These are phyloP conservation scores for Dichomitus squalens DNA, from an alignment of 1,284 basidiomycete species.

Conservation along the genomic window DNA sequence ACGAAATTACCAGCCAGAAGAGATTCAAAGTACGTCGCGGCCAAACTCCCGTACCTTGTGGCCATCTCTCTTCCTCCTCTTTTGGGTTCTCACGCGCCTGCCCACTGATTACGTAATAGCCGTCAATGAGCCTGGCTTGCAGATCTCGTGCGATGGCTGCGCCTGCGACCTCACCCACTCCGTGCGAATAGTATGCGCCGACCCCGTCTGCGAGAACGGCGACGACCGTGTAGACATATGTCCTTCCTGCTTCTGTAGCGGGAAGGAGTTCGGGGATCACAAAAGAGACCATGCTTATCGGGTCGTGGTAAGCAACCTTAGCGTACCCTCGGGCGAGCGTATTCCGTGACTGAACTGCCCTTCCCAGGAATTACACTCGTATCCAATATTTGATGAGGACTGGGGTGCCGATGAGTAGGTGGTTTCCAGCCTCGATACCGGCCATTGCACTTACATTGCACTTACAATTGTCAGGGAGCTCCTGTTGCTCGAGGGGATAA, in stretches of 20 bases:
- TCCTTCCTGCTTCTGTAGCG: conserved; percentile 88
- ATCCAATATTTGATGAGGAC: conserved; percentile 93
- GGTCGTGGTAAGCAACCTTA: conserved; percentile 70
- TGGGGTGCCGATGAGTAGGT: conserved; percentile 97
- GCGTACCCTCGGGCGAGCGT: not conserved
- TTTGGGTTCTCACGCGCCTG: conserved; percentile 40
- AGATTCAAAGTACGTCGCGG: conserved; percentile 65
- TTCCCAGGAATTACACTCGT: conserved; percentile 89
- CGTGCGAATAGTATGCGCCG: conserved; percentile 91
- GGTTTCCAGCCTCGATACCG: not conserved
- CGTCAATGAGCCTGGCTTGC: conserved; percentile 76
- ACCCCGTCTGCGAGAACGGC: conserved; percentile 70
- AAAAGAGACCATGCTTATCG: conserved; percentile 91
- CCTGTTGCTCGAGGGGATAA: conserved; percentile 87
- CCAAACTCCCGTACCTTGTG: conserved; percentile 28
- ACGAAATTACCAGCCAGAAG: conserved; percentile 70
- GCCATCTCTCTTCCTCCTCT: conserved; percentile 23
- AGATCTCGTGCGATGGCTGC: conserved; percentile 78
- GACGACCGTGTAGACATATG: conserved; percentile 90
- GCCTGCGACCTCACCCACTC: conserved; percentile 81
- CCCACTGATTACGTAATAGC: conserved; percentile 50
- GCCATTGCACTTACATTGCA: not conserved
- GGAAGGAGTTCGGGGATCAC: conserved; percentile 88
- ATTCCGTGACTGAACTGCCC: conserved; percentile 75
- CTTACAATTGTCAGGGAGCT: conserved; percentile 65